Percentiles rank a stretch among this genome's conserved stretches.
phyloP scores from a whole-genome alignment of 768 basidiomycete species.

The Phaeotremella skinneri region DNA sequence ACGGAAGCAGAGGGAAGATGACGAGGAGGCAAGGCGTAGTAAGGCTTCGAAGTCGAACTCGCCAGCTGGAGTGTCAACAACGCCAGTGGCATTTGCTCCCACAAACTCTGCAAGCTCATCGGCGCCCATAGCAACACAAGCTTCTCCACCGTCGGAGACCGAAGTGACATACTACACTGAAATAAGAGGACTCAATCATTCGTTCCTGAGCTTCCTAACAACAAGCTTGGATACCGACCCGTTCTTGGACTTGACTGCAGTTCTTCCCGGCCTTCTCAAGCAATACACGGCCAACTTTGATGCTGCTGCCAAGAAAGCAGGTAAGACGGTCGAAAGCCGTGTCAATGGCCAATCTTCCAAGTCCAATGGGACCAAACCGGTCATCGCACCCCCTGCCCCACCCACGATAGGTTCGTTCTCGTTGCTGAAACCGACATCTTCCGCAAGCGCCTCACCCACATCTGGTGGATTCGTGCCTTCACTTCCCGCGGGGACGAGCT shows the following conservation, averaged over 20 bases:
- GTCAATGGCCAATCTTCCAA: slow-evolving; percentile 11
- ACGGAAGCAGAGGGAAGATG: too few relatives aligned
- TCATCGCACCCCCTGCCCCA: slow-evolving; percentile 12
- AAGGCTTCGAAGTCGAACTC: background rate
- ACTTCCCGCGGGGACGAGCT: background rate
- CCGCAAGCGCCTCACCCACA: slow-evolving; percentile 8
- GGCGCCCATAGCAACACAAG: slow-evolving; percentile 18
- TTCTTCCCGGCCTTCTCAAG: slow-evolving; percentile 21
- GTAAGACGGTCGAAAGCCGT: slow-evolving; percentile 3
- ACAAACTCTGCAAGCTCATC: background rate
- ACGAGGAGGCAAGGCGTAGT: too few relatives aligned
- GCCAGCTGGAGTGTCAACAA: background rate
- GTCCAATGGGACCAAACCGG: background rate
- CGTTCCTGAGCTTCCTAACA: slow-evolving; percentile 40
- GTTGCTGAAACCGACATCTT: slow-evolving; percentile 21
- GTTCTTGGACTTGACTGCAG: slow-evolving; percentile 34
- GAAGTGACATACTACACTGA: slow-evolving; percentile 44
- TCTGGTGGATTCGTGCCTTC: slow-evolving; percentile 27
- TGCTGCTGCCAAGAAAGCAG: slow-evolving; percentile 24
- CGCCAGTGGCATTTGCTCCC: background rate
- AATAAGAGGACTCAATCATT: slow-evolving; percentile 46
- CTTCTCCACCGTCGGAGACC: slow-evolving; percentile 24
- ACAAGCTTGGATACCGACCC: slow-evolving; percentile 30
- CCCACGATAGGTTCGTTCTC: slow-evolving; percentile 25
- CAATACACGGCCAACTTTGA: slow-evolving; percentile 33